Base-by-base conservation (phyloP, 2,329 filamentous ascomycete species). In the Metarhizium anisopliae region DNA sequence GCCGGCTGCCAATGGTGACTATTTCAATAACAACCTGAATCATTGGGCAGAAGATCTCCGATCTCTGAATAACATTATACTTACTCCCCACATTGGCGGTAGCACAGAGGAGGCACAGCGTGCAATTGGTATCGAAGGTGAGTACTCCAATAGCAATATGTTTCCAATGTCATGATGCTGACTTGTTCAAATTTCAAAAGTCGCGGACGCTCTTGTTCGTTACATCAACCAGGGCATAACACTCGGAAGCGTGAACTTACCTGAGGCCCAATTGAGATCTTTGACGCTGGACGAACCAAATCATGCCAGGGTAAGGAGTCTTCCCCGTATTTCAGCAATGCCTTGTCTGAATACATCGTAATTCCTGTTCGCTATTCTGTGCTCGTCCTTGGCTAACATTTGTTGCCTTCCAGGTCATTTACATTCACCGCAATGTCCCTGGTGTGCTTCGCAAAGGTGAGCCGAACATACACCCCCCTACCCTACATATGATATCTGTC, bases 81-180 rank as follows among this genome's bases (percentile, higher is more conserved):
- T 99, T 52, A 96, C 93, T 1, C 94, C 94, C 25, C 94, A 99
- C 71, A 97, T 99, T 67, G 94, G 94, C 64, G 94, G 94, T 55
- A 96, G 90, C 72, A 99, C 94, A 0, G 94, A 99, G 74, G 94
- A 99, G 74, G 94, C 94, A 5, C 94, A 99, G 75, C 86, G 89
- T 57, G 93, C 94, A 16, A 99, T 99, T 69, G 94, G 94, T 63
- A 81, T 95, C 47, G 94, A 99, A 78, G 81, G 81, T 81, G 71
- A 38, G 47, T 18, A n/a, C 38, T 35, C 29, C 18, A 8, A 7
- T 43, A 51, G 16, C 45, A 32, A 16, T 10, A 49, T 18, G 13
- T 29, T 49, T 49, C 20, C 6, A 5, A 8, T 45, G 16, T 8
- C 20, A 51, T 25, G 5, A 2, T 18, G 25, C 29, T 50, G 20